Evolutionary conservation across 164 flowering plant species (phyloP).

Genomic region (Kalanchoe fedtschenkoi): DNA sequence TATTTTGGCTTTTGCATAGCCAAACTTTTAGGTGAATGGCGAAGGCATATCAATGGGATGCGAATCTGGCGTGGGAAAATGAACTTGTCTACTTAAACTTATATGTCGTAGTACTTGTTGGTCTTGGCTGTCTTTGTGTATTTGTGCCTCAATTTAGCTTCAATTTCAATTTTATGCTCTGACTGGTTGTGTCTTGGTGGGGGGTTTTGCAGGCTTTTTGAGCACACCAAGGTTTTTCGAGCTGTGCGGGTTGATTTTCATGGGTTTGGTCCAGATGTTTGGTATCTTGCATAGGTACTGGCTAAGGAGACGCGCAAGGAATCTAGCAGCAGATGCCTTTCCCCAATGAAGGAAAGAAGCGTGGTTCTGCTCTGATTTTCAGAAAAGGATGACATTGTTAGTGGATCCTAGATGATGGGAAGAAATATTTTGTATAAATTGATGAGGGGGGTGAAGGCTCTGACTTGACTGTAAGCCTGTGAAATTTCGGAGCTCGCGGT

Average conservation of each 20-base stretch:
- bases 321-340: not conserved
- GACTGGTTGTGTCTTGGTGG: not conserved
- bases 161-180: not conserved
- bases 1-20: not conserved
- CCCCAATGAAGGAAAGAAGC: not conserved
- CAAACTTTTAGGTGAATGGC: not conserved
- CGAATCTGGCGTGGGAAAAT: not conserved
- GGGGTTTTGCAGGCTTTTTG: constrained; percentile 1
- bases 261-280: not conserved
- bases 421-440: too few species aligned
- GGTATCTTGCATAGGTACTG: constrained; percentile 5
- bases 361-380: too few species aligned
- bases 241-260: not conserved
- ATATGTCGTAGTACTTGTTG: not conserved
- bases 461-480: too few species aligned
- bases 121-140: too few species aligned
- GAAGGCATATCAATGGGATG: not conserved
- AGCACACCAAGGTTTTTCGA: not conserved
- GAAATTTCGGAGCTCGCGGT: too few species aligned
- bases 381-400: too few species aligned
- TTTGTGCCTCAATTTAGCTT: not conserved
- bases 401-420: too few species aligned
- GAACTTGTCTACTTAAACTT: not conserved
- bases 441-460: too few species aligned
- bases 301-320: not conserved